Percentiles rank a stretch among this genome's conserved stretches.
phyloP scores from a whole-genome alignment of 768 basidiomycete species.

The Lanmaoa pseudosensibilis region DNA sequence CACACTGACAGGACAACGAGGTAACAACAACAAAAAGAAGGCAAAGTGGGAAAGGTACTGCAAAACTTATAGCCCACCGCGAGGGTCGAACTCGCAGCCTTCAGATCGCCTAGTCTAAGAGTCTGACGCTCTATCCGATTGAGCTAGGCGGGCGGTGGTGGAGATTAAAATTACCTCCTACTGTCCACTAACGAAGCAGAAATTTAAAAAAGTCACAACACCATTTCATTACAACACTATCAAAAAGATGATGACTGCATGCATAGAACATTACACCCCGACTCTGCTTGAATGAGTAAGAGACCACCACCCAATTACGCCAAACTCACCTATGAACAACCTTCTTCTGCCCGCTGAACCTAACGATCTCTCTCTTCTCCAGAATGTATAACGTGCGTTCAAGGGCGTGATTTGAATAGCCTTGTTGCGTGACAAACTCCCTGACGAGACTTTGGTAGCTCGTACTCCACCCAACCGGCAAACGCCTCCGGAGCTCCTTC shows the following conservation, averaged over 20 bases:
- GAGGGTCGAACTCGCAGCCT: conserved; percentile 67
- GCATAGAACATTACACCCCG: conserved; percentile 23
- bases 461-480: conserved; percentile 96
- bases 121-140: conserved; percentile 70
- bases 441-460: conserved; percentile 91
- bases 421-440: conserved; percentile 93
- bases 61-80: conserved; percentile 49
- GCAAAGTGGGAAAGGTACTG: not conserved
- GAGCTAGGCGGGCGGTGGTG: conserved; percentile 55
- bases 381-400: conserved; percentile 88
- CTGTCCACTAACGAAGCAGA: not conserved
- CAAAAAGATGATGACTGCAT: not conserved
- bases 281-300: conserved; percentile 24
- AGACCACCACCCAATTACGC: not conserved
- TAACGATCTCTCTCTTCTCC: conserved; percentile 94
- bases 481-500: conserved; percentile 74
- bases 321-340: conserved; percentile 47
- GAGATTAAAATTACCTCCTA: too few species aligned
- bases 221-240: conserved; percentile 2
- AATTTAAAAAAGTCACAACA: not conserved
- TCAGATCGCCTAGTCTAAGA: conserved; percentile 55
- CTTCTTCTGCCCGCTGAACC: conserved; percentile 66
- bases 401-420: conserved; percentile 85
- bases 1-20: not conserved
- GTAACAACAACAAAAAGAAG: not conserved